Conservation (phyloP, 371 early-diverging fungal genomes). For the Encephalitozoon hellem region DNA sequence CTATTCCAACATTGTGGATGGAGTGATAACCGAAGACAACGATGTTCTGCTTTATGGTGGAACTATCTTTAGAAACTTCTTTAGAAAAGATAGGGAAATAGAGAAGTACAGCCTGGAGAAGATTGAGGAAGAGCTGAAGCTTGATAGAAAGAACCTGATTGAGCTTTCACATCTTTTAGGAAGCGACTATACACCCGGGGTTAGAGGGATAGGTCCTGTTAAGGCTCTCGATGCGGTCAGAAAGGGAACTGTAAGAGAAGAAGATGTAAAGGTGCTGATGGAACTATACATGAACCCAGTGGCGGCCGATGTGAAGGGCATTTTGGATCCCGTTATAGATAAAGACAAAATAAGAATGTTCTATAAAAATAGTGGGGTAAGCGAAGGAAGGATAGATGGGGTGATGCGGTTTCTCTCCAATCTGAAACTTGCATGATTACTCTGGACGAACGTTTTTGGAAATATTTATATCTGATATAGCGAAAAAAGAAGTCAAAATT, state of each 20-base stretch:
- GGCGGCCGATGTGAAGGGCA: neutral
- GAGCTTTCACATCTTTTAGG: conserved; percentile 79
- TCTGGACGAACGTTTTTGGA: neutral
- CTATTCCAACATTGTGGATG: conserved; percentile 70
- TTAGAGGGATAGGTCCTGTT: conserved; percentile 82
- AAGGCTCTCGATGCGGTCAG: conserved; percentile 74
- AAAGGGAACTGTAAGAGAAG: conserved; percentile 30
- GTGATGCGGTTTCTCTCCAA: neutral
- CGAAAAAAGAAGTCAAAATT: neutral
- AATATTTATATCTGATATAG: neutral
- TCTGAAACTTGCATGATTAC: neutral
- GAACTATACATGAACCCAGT: conserved; percentile 12
- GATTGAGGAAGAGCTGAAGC: conserved; percentile 66
- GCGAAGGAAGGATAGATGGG: neutral
- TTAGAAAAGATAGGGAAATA: conserved; percentile 73
- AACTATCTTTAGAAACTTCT: conserved; percentile 81
- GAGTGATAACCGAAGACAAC: conserved; percentile 91
- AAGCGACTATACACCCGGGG: conserved; percentile 90
- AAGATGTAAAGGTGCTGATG: neutral
- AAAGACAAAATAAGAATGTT: neutral
- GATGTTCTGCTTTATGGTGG: conserved; percentile 93
- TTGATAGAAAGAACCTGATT: conserved; percentile 69
- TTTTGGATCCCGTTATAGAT: neutral
- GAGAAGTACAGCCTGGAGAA: conserved; percentile 65
- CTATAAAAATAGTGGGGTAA: neutral